phyloP scores from a whole-genome alignment of 208 protist species.

The Acanthamoeba royreba region DNA sequence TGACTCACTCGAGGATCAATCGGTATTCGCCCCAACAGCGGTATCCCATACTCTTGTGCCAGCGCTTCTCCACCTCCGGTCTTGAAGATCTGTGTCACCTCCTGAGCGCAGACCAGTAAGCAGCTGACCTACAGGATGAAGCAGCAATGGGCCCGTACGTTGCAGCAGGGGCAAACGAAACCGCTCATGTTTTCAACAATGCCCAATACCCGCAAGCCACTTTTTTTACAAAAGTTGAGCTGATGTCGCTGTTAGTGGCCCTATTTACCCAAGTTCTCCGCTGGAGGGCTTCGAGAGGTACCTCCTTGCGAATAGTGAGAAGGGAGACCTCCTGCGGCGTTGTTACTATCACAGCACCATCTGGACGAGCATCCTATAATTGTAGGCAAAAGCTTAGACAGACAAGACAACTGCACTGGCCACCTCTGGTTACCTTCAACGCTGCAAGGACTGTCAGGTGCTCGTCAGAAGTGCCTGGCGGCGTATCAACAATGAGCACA shows the following conservation, averaged over 20 bases:
- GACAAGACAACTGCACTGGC: no score
- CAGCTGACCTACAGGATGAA: no score
- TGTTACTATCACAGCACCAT: constrained; percentile 79
- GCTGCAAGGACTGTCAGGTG: constrained; percentile 95
- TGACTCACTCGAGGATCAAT: constrained; percentile 74
- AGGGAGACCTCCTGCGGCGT: constrained; percentile 89
- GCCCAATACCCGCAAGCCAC: constrained; percentile 33
- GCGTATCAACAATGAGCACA: constrained; percentile 98
- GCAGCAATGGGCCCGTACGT: not conserved
- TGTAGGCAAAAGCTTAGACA: not conserved
- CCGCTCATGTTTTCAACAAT: constrained; percentile 61
- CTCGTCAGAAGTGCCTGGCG: constrained; percentile 99
- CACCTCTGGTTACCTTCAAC: constrained; percentile 82
- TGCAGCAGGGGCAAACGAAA: constrained; percentile 57
- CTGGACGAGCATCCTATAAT: not conserved
- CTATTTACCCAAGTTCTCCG: no score
- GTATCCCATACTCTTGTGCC: not conserved
- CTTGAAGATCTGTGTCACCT: constrained; percentile 25
- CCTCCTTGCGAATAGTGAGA: constrained; percentile 16
- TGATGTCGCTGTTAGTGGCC: no score
- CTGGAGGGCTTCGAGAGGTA: no score
- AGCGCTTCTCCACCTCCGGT: constrained; percentile 11
- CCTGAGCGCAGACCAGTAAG: no score
- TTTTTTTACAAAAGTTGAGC: constrained; percentile 53
- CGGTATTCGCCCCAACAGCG: constrained; percentile 78